phyloP scores from a whole-genome alignment of 139 green algal species.

The Micromonas commoda region DNA sequence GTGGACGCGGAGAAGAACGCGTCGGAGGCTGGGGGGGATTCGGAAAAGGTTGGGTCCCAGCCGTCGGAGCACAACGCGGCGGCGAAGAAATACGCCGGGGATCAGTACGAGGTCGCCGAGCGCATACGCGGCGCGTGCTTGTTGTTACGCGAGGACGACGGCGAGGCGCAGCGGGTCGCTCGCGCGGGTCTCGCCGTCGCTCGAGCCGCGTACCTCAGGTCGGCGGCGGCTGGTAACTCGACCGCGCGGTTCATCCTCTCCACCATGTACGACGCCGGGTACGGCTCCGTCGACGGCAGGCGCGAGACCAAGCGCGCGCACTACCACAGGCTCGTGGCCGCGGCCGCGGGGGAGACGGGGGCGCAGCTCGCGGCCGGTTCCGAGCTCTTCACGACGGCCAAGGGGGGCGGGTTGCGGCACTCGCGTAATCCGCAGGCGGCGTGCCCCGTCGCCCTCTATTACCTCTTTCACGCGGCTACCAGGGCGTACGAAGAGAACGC shows the following conservation, averaged over 20 bases:
- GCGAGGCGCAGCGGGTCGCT: too few species aligned
- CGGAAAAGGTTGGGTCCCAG: too few species aligned
- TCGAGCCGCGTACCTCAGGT: neutral
- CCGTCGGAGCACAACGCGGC: too few species aligned
- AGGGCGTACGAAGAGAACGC: constrained; percentile 17
- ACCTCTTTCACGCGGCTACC: constrained; percentile 1
- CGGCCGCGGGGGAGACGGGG: neutral
- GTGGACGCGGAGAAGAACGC: too few species aligned
- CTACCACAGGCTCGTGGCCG: neutral
- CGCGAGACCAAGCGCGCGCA: too few species aligned
- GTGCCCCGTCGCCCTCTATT: neutral
- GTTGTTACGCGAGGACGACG: too few species aligned
- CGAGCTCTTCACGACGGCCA: neutral
- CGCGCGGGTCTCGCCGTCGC: neutral
- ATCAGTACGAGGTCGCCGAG: too few species aligned
- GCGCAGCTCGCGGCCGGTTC: neutral
- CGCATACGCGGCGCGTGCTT: too few species aligned
- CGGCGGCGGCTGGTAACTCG: neutral
- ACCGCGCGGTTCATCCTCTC: neutral
- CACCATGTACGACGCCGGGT: neutral
- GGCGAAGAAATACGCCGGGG: too few species aligned
- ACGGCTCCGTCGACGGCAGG: neutral
- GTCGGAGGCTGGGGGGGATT: too few species aligned
- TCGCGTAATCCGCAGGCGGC: neutral
- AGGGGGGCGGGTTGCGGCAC: neutral